Evolutionary conservation across 768 basidiomycete genomes (phyloP).

Genomic region (Collybia mongolica): DNA sequence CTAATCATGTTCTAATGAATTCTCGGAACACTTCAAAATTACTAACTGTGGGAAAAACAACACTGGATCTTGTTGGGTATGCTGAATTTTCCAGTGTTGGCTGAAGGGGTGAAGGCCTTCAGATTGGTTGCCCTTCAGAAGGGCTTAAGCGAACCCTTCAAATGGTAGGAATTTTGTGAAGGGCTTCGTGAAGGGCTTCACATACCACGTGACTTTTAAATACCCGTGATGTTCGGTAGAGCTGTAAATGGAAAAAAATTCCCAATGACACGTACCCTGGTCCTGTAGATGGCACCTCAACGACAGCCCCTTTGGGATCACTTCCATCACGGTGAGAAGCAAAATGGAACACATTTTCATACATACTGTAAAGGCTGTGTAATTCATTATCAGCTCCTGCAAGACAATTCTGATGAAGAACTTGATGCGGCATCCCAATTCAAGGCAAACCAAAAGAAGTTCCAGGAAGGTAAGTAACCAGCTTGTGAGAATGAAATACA

Average conservation of each 20-base stretch:
- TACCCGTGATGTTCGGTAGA: neutral
- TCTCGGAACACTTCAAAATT: too few species aligned
- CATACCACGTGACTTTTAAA: neutral
- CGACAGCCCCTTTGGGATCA: neutral
- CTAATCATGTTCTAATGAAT: too few species aligned
- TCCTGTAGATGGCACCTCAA: neutral
- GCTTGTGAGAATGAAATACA: neutral
- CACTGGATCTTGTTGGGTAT: too few species aligned
- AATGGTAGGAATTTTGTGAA: neutral
- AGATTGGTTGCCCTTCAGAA: neutral
- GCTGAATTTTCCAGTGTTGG: too few species aligned
- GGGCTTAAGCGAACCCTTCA: neutral
- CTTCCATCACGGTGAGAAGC: neutral
- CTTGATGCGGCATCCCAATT: neutral
- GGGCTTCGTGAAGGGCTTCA: neutral
- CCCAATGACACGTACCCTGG: neutral
- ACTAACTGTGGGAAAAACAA: too few species aligned
- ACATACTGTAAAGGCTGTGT: constrained; percentile 1
- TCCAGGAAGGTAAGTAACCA: neutral
- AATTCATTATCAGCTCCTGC: neutral
- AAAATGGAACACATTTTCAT: constrained; percentile 2
- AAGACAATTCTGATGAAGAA: neutral
- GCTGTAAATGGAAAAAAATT: neutral
- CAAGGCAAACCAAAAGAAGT: neutral
- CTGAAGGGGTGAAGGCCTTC: neutral